These are phyloP conservation scores for Penicillium nucicola DNA, from an alignment of 495 filamentous ascomycete genomes.

Conservation along the genomic window DNA sequence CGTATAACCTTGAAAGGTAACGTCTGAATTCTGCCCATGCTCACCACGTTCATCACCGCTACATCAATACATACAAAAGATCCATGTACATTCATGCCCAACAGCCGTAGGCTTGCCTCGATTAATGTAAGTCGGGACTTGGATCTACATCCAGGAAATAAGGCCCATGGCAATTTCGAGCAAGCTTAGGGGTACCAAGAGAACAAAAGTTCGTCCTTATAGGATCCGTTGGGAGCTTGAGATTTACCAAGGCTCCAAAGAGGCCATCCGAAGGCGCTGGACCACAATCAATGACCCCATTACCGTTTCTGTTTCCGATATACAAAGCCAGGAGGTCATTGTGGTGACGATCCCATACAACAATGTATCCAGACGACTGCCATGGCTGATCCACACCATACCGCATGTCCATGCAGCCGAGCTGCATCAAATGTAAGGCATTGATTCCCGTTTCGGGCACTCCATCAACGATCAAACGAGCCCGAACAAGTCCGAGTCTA, in stretches of 20 bases:
- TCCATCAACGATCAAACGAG: slow-evolving; percentile 16
- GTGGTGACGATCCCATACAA: slow-evolving; percentile 36
- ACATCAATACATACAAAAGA: too few relatives aligned
- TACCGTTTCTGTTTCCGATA: slow-evolving; percentile 18
- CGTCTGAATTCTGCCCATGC: too few relatives aligned
- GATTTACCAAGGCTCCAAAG: slow-evolving; percentile 18
- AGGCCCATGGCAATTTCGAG: slow-evolving; percentile 5
- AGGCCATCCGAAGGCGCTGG: slow-evolving; percentile 10
- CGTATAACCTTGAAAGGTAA: too few relatives aligned
- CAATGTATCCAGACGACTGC: slow-evolving; percentile 33
- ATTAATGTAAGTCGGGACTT: slow-evolving; percentile 15
- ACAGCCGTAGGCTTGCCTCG: background rate
- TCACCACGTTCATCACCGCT: too few relatives aligned
- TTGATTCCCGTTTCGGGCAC: slow-evolving; percentile 9
- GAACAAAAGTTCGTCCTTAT: background rate
- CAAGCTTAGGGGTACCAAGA: background rate
- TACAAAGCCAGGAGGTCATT: slow-evolving; percentile 29
- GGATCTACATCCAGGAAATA: slow-evolving; percentile 32
- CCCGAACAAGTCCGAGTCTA: slow-evolving; percentile 31
- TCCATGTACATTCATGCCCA: too few relatives aligned
- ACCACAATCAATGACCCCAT: slow-evolving; percentile 17
- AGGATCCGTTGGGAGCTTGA: slow-evolving; percentile 10
- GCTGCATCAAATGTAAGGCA: slow-evolving; percentile 33
- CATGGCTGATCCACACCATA: slow-evolving; percentile 13
- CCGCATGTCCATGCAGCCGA: slow-evolving; percentile 31